Evolutionary conservation across 257 asterid genomes (phyloP).

Genomic region (Rubia yunnanensis): DNA sequence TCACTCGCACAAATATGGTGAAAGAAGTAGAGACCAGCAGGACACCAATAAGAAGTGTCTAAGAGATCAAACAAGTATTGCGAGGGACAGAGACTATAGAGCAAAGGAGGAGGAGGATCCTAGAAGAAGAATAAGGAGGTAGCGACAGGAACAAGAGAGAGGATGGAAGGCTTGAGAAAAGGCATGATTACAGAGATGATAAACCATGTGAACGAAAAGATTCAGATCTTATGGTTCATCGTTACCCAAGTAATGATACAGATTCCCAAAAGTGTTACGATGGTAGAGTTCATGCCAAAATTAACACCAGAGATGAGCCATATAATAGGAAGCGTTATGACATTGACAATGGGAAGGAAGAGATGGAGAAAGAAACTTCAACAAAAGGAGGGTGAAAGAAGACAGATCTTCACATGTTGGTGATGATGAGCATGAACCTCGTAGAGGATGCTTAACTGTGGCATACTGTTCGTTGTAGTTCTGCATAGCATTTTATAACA

Average conservation of each 20-base stretch:
- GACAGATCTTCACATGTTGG: constrained; percentile 15
- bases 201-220: constrained; percentile 4
- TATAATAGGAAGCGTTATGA: neutral
- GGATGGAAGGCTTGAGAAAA: constrained; percentile 20
- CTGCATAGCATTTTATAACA: neutral
- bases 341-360: too few species aligned
- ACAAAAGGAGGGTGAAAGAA: neutral
- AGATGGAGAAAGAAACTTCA: constrained; percentile 24
- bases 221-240: neutral
- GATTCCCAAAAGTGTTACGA: constrained; percentile 16
- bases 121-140: constrained; percentile 22
- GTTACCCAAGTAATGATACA: constrained; percentile 13
- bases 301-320: constrained; percentile 18
- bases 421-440: constrained; percentile 26
- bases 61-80: constrained; percentile 30
- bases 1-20: constrained; percentile 24
- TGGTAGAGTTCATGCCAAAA: constrained; percentile 7
- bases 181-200: constrained; percentile 24
- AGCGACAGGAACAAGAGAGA: constrained; percentile 27
- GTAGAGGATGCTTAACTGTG: constrained; percentile 31
- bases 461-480: neutral
- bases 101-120: constrained; percentile 25
- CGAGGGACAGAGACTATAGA: constrained; percentile 32
- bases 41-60: constrained; percentile 20
- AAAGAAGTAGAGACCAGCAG: constrained; percentile 26